These are phyloP conservation scores for Prunus mume DNA, from an alignment of 306 rosid species.

Conservation along the genomic window DNA sequence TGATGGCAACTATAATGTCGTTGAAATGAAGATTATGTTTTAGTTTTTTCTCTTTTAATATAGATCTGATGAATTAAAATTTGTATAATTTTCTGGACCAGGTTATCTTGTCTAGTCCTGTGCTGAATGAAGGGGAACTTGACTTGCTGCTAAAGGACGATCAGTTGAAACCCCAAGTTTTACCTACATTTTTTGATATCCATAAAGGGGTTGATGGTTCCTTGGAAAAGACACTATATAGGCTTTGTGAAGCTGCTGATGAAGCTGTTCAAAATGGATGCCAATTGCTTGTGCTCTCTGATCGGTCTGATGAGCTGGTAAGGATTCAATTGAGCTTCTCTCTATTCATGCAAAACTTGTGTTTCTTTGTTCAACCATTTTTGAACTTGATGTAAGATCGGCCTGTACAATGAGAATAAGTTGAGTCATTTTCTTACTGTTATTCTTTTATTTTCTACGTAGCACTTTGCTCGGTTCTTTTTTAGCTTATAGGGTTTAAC, in stretches of 20 bases:
- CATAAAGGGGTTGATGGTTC: slow-evolving; percentile 93
- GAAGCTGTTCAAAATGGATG: slow-evolving; percentile 98
- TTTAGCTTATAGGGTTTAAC: slow-evolving; percentile 2
- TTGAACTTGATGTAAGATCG: not conserved
- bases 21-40: not conserved
- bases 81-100: slow-evolving; percentile 35
- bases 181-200: slow-evolving; percentile 83
- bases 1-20: not conserved
- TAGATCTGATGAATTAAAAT: slow-evolving; percentile 2
- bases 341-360: not conserved
- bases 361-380: not conserved
- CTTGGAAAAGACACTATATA: slow-evolving; percentile 63
- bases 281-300: slow-evolving; percentile 88
- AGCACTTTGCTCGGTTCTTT: not conserved
- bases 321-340: slow-evolving; percentile 28
- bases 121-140: slow-evolving; percentile 89
- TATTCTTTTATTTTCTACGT: not conserved
- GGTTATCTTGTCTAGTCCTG: slow-evolving; percentile 95
- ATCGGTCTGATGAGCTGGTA: slow-evolving; percentile 85
- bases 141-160: slow-evolving; percentile 77
- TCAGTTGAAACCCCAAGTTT: slow-evolving; percentile 67
- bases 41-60: not conserved
- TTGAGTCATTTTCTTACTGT: not conserved
- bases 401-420: not conserved
- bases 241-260: slow-evolving; percentile 98